Conservation (phyloP, 768 basidiomycete species). For the Amanita rimosa region DNA sequence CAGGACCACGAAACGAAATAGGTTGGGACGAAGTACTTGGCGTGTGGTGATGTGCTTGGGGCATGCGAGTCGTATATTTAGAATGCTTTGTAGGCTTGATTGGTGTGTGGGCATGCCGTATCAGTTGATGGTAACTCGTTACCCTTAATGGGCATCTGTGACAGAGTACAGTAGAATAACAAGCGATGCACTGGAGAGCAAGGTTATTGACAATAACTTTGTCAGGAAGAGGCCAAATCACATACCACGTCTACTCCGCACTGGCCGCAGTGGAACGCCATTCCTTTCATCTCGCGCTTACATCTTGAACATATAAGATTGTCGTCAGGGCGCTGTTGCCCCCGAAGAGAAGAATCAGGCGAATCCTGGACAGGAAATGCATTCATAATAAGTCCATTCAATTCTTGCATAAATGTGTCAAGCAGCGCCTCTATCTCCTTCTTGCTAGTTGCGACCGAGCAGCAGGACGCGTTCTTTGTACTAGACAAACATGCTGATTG, state of each 20-base stretch:
- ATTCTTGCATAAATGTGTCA: slow-evolving; percentile 37
- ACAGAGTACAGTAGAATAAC: background rate
- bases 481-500: slow-evolving; percentile 6
- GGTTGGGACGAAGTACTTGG: background rate
- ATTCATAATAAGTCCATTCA: slow-evolving; percentile 33
- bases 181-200: background rate
- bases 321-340: background rate
- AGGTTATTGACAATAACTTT: background rate
- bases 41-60: background rate
- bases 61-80: background rate
- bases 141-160: background rate
- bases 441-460: slow-evolving; percentile 33
- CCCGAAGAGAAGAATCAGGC: background rate
- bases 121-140: background rate
- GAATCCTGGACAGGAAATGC: slow-evolving; percentile 10
- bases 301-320: background rate
- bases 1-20: too few relatives aligned
- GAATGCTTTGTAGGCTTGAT: background rate
- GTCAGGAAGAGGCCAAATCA: background rate
- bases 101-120: background rate
- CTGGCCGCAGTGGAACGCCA: background rate
- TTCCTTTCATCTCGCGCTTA: background rate
- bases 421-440: slow-evolving; percentile 37
- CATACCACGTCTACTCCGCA: background rate
- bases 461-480: slow-evolving; percentile 19